Percentiles rank a stretch among this genome's conserved stretches.
Conservation (phyloP, 306 rosid species). For the Calophaca sinica region DNA sequence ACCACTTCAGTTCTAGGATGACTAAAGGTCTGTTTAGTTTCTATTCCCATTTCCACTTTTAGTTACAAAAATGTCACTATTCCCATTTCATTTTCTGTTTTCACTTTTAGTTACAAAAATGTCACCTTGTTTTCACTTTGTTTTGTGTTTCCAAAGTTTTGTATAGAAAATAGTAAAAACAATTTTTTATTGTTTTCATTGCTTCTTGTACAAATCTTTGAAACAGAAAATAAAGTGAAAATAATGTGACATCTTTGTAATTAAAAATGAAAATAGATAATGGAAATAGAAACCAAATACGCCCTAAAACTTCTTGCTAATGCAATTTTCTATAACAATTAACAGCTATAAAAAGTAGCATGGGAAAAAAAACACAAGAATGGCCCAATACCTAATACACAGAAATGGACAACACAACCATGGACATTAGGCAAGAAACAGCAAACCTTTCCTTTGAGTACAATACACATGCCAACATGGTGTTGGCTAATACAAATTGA, state of each 20-base stretch:
- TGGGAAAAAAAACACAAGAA: neutral
- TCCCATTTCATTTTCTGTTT: too few relatives aligned
- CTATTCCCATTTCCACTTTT: neutral
- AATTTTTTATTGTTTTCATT: neutral
- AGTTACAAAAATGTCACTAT: too few relatives aligned
- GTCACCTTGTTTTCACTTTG: too few relatives aligned
- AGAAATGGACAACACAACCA: constrained; percentile 12
- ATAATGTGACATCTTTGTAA: neutral
- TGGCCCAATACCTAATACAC: constrained; percentile 12
- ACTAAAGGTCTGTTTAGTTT: neutral
- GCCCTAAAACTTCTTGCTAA: neutral
- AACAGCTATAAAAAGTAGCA: too few relatives aligned
- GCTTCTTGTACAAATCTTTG: neutral
- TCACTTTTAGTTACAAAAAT: too few relatives aligned
- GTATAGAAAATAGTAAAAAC: neutral
- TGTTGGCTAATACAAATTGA: constrained; percentile 23
- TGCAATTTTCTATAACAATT: too few relatives aligned
- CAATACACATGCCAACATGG: neutral
- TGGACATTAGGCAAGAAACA: constrained; percentile 25
- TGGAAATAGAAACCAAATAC: neutral
- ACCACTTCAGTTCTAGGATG: constrained; percentile 3
- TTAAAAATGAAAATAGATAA: neutral
- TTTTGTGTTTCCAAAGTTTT: too few relatives aligned
- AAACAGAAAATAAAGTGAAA: too few relatives aligned
- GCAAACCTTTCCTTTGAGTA: constrained; percentile 13